Conservation (phyloP, 371 early-diverging fungal species). For the Mortierella sp. region DNA sequence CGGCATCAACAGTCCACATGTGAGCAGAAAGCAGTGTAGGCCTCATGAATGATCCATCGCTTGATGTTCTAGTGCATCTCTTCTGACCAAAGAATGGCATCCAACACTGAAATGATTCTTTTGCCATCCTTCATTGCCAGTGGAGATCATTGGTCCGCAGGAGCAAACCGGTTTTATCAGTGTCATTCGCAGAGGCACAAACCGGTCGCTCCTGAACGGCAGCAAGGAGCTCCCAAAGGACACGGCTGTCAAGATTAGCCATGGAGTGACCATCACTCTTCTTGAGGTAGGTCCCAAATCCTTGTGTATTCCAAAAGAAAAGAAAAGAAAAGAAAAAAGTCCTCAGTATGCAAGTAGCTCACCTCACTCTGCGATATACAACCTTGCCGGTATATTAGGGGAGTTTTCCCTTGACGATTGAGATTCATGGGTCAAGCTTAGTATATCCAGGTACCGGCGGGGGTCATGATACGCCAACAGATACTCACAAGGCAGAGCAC, state of each 20-base stretch:
- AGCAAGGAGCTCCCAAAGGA: slow-evolving; percentile 24
- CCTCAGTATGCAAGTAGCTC: no score
- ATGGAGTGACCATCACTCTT: slow-evolving; percentile 17
- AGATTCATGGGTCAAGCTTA: not conserved
- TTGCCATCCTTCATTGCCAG: not conserved
- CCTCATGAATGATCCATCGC: not conserved
- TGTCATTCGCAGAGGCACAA: slow-evolving; percentile 29
- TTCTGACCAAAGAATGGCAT: not conserved
- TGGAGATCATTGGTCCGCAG: slow-evolving; percentile 11
- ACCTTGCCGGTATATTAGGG: not conserved
- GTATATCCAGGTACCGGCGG: not conserved
- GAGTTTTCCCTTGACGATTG: slow-evolving; percentile 11
- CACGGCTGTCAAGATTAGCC: not conserved
- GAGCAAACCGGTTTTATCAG: slow-evolving; percentile 1
- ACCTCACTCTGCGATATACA: not conserved
- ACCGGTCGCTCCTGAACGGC: slow-evolving; percentile 23
- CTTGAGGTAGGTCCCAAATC: slow-evolving; percentile 28
- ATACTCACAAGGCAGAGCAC: not conserved
- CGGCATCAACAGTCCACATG: slow-evolving; percentile 20
- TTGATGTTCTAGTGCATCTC: no score
- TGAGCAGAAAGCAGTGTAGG: slow-evolving; percentile 43
- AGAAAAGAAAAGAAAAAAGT: no score
- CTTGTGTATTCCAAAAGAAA: not conserved
- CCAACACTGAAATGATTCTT: not conserved
- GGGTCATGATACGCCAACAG: not conserved